Evolutionary conservation across 768 basidiomycete genomes (phyloP).

Genomic region (Pulveroboletus ravenelii): DNA sequence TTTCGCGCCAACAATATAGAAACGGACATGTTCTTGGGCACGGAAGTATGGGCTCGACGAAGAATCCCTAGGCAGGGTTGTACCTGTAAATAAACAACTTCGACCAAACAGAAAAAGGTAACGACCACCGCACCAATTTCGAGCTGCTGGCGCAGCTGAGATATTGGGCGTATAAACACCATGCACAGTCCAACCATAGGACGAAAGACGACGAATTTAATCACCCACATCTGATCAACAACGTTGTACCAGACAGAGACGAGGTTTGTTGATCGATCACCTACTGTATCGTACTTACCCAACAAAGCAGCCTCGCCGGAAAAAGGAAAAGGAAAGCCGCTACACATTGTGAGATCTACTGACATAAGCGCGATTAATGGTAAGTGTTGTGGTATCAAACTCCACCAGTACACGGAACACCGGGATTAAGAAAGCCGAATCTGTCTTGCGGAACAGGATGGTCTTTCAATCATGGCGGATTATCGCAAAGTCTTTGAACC

Average conservation of each 20-base stretch:
- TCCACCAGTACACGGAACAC: too few relatives aligned
- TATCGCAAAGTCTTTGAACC: constrained; percentile 70
- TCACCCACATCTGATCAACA: not conserved
- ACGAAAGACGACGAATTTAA: not conserved
- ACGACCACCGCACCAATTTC: too few relatives aligned
- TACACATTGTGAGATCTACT: not conserved
- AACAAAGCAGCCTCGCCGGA: not conserved
- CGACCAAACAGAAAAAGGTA: too few relatives aligned
- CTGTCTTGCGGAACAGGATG: not conserved
- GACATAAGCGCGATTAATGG: not conserved
- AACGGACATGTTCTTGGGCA: too few relatives aligned
- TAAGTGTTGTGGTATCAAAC: not conserved
- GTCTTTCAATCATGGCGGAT: constrained; percentile 16
- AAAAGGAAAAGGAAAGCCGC: not conserved
- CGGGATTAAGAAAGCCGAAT: not conserved
- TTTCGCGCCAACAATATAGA: too few relatives aligned
- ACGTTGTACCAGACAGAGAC: not conserved
- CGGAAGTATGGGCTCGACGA: too few relatives aligned
- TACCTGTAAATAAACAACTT: too few relatives aligned
- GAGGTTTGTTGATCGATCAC: not conserved
- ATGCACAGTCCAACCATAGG: too few relatives aligned
- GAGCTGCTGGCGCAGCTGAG: too few relatives aligned
- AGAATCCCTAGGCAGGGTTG: too few relatives aligned
- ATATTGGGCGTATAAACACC: too few relatives aligned
- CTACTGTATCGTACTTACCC: not conserved